Percentiles rank a stretch among this genome's conserved stretches.
Evolutionary conservation across 441 rosid genomes (phyloP).

Genomic region (Jatropha multifida): DNA sequence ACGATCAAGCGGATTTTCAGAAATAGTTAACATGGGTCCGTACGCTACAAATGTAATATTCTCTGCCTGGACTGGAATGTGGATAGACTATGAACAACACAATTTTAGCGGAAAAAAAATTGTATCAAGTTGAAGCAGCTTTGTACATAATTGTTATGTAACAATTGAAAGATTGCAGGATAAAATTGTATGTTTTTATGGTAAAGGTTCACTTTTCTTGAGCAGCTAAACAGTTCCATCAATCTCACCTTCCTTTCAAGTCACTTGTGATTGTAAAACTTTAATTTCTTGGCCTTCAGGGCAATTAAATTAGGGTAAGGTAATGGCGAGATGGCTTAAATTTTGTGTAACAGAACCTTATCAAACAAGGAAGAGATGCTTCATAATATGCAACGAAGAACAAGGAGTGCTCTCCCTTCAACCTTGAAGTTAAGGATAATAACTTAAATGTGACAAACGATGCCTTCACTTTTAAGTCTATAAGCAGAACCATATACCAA

Average conservation of each 20-base stretch:
- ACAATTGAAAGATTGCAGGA: background rate
- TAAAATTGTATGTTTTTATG: background rate
- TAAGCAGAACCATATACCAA: constrained; percentile 39
- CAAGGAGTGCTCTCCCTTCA: background rate
- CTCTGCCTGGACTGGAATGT: background rate
- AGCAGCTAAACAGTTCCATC: constrained; percentile 1
- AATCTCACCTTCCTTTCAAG: background rate
- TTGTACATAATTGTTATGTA: constrained; percentile 14
- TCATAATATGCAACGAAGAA: constrained; percentile 12
- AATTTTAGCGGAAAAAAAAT: background rate
- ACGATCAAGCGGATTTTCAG: constrained; percentile 47
- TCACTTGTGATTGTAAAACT: background rate
- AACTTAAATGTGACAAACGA: constrained; percentile 14
- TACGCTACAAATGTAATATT: background rate
- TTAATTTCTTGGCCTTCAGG: background rate
- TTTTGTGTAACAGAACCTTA: constrained; percentile 16
- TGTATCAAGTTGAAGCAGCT: background rate
- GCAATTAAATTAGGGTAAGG: background rate
- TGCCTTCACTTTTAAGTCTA: constrained; percentile 10
- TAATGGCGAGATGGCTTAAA: background rate
- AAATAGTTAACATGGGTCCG: background rate
- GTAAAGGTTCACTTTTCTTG: background rate
- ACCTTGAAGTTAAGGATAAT: constrained; percentile 18
- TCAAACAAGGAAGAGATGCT: constrained; percentile 35
- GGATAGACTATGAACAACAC: too few relatives aligned